phyloP scores from a whole-genome alignment of 116 monocot species.

The Dioscorea cayenensis region DNA sequence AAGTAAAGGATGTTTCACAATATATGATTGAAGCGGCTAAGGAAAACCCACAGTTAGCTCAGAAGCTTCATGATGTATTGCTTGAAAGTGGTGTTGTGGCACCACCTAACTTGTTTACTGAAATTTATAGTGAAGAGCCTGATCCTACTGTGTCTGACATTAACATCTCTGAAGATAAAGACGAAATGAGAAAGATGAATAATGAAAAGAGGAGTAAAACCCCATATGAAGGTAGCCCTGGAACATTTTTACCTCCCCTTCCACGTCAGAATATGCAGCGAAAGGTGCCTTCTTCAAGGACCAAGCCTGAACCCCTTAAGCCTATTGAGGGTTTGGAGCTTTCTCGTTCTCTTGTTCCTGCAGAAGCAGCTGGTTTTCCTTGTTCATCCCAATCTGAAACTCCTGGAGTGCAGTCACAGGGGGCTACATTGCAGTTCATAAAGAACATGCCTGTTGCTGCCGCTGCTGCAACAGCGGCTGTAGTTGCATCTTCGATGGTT shows the following conservation, averaged over 20 bases:
- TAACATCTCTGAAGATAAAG: constrained; percentile 15
- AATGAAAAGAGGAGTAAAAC: constrained; percentile 5
- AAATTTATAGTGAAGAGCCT: constrained; percentile 25
- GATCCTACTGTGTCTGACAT: constrained; percentile 13
- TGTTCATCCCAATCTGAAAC: constrained; percentile 30
- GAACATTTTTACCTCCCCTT: constrained; percentile 10
- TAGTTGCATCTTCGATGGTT: constrained; percentile 76
- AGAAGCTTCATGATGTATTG: constrained; percentile 69
- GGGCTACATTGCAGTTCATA: constrained; percentile 23
- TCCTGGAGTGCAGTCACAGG: constrained; percentile 14
- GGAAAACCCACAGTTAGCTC: constrained; percentile 68
- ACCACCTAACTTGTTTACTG: constrained; percentile 57
- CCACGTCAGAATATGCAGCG: constrained; percentile 4
- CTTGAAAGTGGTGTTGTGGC: constrained; percentile 71
- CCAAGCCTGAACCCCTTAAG: constrained; percentile 23
- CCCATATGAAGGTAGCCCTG: constrained; percentile 11
- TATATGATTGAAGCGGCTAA: constrained; percentile 82
- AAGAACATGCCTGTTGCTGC: constrained; percentile 60
- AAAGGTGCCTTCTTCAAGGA: constrained; percentile 8
- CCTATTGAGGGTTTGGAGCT: constrained; percentile 32
- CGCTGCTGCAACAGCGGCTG: constrained; percentile 70
- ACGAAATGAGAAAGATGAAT: constrained; percentile 23
- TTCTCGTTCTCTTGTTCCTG: constrained; percentile 16
- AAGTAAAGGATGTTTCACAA: constrained; percentile 66
- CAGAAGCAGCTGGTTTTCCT: constrained; percentile 8